Percentiles rank a stretch among this genome's conserved stretches.
Conservation (phyloP, 495 filamentous ascomycete genomes). For the Polyplosphaeria fusca region DNA sequence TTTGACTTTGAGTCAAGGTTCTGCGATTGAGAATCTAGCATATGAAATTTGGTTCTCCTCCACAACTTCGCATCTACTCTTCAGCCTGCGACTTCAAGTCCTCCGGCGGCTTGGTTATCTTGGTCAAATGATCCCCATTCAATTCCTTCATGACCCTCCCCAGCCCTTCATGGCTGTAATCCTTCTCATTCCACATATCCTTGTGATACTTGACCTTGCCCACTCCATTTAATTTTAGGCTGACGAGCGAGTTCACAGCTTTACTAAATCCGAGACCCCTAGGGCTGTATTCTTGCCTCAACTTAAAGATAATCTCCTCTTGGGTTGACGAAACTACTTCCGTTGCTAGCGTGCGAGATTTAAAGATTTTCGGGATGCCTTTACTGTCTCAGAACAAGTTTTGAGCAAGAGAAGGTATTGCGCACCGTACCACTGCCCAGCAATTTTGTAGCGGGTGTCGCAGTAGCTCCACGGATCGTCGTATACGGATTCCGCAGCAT, state of each 20-base stretch:
- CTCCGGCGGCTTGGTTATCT: constrained; percentile 41
- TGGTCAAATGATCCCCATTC: constrained; percentile 50
- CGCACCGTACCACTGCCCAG: constrained; percentile 51
- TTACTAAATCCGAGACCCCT: constrained; percentile 38
- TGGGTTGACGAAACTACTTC: constrained; percentile 43
- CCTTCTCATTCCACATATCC: constrained; percentile 54
- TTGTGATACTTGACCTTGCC: constrained; percentile 52
- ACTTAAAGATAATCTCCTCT: constrained; percentile 44
- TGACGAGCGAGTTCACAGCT: constrained; percentile 44
- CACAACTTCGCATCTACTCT: too few species aligned
- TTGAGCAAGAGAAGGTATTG: constrained; percentile 6
- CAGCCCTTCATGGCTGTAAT: constrained; percentile 50
- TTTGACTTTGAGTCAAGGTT: too few species aligned
- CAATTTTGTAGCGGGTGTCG: constrained; percentile 51
- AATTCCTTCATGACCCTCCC: constrained; percentile 50
- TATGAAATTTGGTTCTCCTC: too few species aligned
- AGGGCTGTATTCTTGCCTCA: constrained; percentile 49
- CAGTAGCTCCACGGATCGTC: constrained; percentile 53
- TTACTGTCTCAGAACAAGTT: not conserved
- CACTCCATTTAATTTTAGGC: constrained; percentile 43
- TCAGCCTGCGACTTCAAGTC: too few species aligned
- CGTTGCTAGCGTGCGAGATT: constrained; percentile 43
- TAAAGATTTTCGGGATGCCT: constrained; percentile 45
- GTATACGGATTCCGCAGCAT: constrained; percentile 48
- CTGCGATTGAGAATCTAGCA: too few species aligned